Conservation (phyloP, 2,329 filamentous ascomycete species). For the Tolypocladium tundrense region DNA sequence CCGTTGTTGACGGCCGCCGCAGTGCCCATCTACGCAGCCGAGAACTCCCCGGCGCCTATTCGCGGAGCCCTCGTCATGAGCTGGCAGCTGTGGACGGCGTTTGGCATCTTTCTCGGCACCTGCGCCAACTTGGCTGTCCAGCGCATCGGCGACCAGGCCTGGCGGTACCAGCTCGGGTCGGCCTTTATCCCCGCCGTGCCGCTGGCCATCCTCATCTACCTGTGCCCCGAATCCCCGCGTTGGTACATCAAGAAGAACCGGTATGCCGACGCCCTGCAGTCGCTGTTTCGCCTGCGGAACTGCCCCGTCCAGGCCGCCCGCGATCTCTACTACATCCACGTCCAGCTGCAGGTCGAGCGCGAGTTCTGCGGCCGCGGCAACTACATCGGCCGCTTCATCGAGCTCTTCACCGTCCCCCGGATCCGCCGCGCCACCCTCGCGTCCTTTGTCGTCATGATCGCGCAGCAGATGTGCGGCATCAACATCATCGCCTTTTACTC, state of each 20-base stretch:
- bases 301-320: conserved; percentile 47
- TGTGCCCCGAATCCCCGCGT: conserved; percentile 56
- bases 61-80: conserved; percentile 73
- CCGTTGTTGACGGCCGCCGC: background rate
- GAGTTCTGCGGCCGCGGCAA: conserved; percentile 38
- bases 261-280: conserved; percentile 49
- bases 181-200: conserved; percentile 52
- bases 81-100: conserved; percentile 62
- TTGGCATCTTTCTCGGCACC: conserved; percentile 52
- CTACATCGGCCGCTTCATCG: conserved; percentile 51
- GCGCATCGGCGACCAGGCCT: conserved; percentile 29
- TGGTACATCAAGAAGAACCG: conserved; percentile 59
- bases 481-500: conserved; percentile 73
- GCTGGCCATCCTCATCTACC: conserved; percentile 46
- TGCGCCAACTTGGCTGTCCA: conserved; percentile 44
- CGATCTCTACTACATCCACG: conserved; percentile 55
- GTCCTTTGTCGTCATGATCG: conserved; percentile 71
- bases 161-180: conserved; percentile 55
- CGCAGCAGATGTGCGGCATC: conserved; percentile 60
- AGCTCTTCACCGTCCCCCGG: conserved; percentile 60
- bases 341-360: conserved; percentile 51
- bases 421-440: conserved; percentile 64
- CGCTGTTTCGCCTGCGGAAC: conserved; percentile 41
- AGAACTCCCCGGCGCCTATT: conserved; percentile 59
- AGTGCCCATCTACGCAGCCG: conserved; percentile 67